Evolutionary conservation across 352 stramenopile genomes (phyloP), one percentile per base, ranked within the genome.

Genomic region (Bremia lactucae): DNA sequence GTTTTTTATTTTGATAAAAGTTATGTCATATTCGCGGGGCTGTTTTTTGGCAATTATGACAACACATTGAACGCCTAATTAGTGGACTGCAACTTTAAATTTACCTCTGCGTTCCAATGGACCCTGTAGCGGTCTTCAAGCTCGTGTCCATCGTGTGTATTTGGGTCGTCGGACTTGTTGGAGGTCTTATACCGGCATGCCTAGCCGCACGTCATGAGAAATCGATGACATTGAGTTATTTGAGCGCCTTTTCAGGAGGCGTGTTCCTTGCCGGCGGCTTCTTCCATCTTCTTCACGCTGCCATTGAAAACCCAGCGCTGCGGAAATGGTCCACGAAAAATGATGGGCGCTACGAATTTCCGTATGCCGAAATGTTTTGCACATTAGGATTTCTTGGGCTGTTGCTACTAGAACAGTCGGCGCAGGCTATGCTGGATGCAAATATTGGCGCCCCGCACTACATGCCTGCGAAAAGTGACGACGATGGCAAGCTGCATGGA

Each of bases 231-330:
- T 46, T 82, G 15, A 62, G 55, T 34, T 52, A 80, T 33, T 55
- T 86, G 22, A 88, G 67, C 45, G 72, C 72, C 11, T 80, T 86
- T 45, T 84, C 71, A 1, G 76, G 76, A 23, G 76, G 76, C 46
- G 76, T 88, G 1, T 88, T 88, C 46, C 59, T 88, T 21, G 72
- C 76, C 31, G 76, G 76, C 28, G 76, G 76, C 28, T 88, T 88
- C 48, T 72, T 86, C 47, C 76, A 88, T 50, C 49, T 88, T 31
- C 54, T 88, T 15, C 68, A 86, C 50, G 59, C 64, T 37, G 76
- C 76, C 4, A 65, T 86, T 10, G 72, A 86, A 49, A 88, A 88
- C 53, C 56, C 62, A 15, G 76, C 63, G 29, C 61, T 88, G 11
- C 57, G 60, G 6, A 59, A 62, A 41, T 86, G 70, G 72, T 88